Base-by-base conservation (phyloP, 306 rosid species). In the Glycine tomentella region DNA sequence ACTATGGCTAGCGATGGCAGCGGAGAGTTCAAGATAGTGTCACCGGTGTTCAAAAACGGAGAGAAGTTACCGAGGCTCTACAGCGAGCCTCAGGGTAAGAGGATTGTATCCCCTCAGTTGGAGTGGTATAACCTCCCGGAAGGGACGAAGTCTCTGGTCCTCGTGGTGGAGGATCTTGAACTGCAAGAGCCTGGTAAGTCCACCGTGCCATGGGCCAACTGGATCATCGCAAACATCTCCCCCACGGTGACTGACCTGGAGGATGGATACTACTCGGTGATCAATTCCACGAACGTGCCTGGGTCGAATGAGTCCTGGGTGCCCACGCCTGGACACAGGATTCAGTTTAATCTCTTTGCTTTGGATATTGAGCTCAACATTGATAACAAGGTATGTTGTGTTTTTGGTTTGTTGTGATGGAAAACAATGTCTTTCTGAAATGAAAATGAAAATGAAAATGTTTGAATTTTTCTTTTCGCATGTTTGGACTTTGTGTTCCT, bases 41-140 rank as follows among this genome's bases (percentile, higher is more conserved):
- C 90, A 5, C 88, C 95, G 0, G 17, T 78, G 0, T 86, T 95
- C 75, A 73, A 56, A 25, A 25, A 25, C 83, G 93, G 83, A 15
- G 98, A 92, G 1, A 87, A 82, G 77, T 8, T 95, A 10, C 97
- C 94, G 0, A 75, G 97, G 71, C 78, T 91, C 61, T 81, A 85
- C 88, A 91, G 95, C 0, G 84, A 65, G 20, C 20, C 20, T 0
- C 98, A 92, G 36, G 98, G 98, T 0, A 92, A 0, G 20, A 20
- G 20, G 20, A 20, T 20, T 20, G 20, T 84, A 64, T 95, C 98
- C 3, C 98, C 98, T 3, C 97, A 95, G 0, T 36, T 92, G 20
- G 98, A 95, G 72, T 95, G 97, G 97, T 95, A 95, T 87, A 90
- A 91, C 86, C 55, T 89, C 13, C 98, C 97, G 0, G 3, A 83